Conservation (phyloP, 805 yeast species). For the Brettanomyces bruxellensis region DNA sequence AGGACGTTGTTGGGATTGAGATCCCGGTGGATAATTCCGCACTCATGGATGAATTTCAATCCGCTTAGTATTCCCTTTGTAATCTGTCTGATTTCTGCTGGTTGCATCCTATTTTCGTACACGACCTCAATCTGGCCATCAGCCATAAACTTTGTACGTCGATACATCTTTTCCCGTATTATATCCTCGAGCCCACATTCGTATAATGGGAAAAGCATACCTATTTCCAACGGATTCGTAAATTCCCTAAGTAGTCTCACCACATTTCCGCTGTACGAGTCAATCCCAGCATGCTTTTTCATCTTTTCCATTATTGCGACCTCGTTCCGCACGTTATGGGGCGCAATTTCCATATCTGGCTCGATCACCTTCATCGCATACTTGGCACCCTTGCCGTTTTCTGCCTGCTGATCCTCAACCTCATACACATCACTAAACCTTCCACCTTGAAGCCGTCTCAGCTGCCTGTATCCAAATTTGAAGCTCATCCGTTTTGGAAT, state of each 20-base stretch:
- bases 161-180: constrained; percentile 19
- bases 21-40: constrained; percentile 63
- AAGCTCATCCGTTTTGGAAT: background rate
- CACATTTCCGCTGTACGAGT: constrained; percentile 7
- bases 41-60: constrained; percentile 54
- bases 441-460: constrained; percentile 30
- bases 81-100: constrained; percentile 17
- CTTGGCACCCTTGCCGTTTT: background rate
- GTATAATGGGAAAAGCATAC: constrained; percentile 34
- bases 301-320: constrained; percentile 26
- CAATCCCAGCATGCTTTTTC: constrained; percentile 1
- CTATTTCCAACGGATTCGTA: constrained; percentile 24
- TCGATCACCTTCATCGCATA: constrained; percentile 41
- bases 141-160: background rate
- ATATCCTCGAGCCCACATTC: constrained; percentile 27
- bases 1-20: constrained; percentile 64
- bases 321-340: constrained; percentile 44
- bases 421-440: constrained; percentile 33
- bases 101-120: constrained; percentile 9
- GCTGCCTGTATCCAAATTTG: constrained; percentile 11
- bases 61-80: constrained; percentile 34
- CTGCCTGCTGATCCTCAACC: background rate
- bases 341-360: constrained; percentile 42
- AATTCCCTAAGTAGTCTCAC: constrained; percentile 8
- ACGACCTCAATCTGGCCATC: background rate